Evolutionary conservation across 805 yeast genomes (phyloP), one percentile per base, ranked within the genome.

Genomic region (Wickerhamomyces pijperi): DNA sequence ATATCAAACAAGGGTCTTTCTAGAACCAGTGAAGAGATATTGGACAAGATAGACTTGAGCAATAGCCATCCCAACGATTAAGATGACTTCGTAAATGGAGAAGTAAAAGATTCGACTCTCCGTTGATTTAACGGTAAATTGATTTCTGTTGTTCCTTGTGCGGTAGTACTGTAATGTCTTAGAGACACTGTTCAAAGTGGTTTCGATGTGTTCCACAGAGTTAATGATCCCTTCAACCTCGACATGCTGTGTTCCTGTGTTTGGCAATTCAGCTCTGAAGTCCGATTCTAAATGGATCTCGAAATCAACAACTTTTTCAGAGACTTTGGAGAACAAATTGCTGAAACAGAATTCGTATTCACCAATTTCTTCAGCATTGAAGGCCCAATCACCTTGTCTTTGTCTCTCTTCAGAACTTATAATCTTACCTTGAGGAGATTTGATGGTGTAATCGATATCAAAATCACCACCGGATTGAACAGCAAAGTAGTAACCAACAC

Each of bases 131-230:
- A 85, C 95, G 36, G 95, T 85, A 39, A 81, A 75, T 60, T 85
- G 92, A 64, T 90, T 90, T 64, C 97, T 75, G 64, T 77, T 77
- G 61, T 84, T 90, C 66, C 98, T 80, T 12, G 94, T 78, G 62
- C 78, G 82, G 68, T 88, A 87, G 61, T 88, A 82, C 50, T 80
- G 83, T 56, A 90, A 64, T 31, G 78, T 65, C 47, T 70, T 70
- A 49, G 70, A 64, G 44, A 82, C 63, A 12, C 67, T 65, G 47
- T 70, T 72, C 53, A 82, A 65, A 50, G 79, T 80, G 6, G 55
- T 49, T 49, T 80, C 86, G 43, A 82, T 78, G 40, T 61, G 63
- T 41, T 68, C 70, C 19, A 80, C 75, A 3, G 80, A 68, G 23
- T 51, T 36, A 41, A 47, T 49, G 48, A 55, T 35, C 19, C 48